Base-by-base conservation (phyloP, 768 basidiomycete genomes). In the Ramaria rubella region DNA sequence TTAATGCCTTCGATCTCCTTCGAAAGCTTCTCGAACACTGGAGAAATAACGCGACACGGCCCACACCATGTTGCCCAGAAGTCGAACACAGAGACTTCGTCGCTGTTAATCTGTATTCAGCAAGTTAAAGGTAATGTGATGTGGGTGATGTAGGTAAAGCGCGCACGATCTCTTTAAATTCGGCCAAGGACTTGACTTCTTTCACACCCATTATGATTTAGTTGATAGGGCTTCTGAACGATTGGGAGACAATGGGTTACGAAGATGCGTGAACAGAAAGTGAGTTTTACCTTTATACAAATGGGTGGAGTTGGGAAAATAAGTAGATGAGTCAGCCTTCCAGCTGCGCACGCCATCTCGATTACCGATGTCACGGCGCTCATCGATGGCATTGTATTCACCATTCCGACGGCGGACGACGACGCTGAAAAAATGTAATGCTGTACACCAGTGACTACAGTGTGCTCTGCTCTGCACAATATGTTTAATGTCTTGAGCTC, bases 61-160 rank as follows among this genome's bases (percentile, higher is more conserved):
- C 84, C 84, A 68, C 82, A 87, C 86, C 87, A 87, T 2, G 79
- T 77, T 38, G 87, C 87, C 83, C 83, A 86, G 71, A 89, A 87
- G 70, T 89, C 85, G 64, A 89, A 74, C 17, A 85, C 65, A 60
- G 75, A 69, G 59, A 72, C 69, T 62, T 75, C 75, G 58, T 72
- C 74, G 55, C 73, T 67, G 63, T 71, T 72, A 63, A 83, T 81
- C 75, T 76, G 50, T 34, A 31, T 31, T n/a, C n/a, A n/a, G n/a
- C n/a, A n/a, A n/a, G n/a, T n/a, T n/a, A n/a, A n/a, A n/a, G n/a
- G n/a, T n/a, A n/a, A n/a, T n/a, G n/a, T n/a, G 11, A 29, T 12
- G 36, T 29, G 21, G 44, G 15, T 54, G 3, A 23, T 49, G 29
- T 33, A 49, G 19, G 24, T 17, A 36, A 17, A 30, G 52, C 36